Evolutionary conservation across 441 rosid species (phyloP).

Genomic region (California macrophylla): DNA sequence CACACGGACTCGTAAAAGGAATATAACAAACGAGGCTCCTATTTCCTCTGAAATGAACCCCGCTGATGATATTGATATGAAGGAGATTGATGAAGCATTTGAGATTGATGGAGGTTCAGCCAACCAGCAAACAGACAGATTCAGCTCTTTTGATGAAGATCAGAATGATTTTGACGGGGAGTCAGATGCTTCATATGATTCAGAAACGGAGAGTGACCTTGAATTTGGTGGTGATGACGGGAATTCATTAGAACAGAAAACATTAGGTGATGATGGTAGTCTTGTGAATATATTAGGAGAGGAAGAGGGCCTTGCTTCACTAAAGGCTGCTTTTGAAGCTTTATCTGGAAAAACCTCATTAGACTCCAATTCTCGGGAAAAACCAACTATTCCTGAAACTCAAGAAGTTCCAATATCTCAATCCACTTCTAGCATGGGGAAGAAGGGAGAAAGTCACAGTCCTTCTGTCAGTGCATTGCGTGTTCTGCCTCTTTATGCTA

Average conservation of each 20-base stretch:
- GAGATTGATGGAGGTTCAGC: conserved; percentile 28
- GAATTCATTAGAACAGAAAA: conserved; percentile 20
- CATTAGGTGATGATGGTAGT: conserved; percentile 25
- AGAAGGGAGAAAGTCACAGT: conserved; percentile 24
- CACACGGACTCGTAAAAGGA: conserved; percentile 23
- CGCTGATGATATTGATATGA: conserved; percentile 43
- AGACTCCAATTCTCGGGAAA: conserved; percentile 20
- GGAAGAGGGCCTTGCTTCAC: conserved; percentile 42
- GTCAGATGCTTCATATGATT: conserved; percentile 39
- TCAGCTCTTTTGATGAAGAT: conserved; percentile 47
- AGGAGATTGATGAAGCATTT: conserved; percentile 72
- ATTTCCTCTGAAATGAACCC: conserved; percentile 26
- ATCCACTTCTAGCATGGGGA: conserved; percentile 15
- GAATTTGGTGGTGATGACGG: conserved; percentile 37
- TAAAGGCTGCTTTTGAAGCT: conserved; percentile 66
- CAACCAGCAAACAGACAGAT: conserved; percentile 38
- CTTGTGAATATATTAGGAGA: conserved; percentile 27
- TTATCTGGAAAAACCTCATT: conserved; percentile 36
- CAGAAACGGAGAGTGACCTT: conserved; percentile 55
- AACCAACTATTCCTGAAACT: conserved; percentile 9
- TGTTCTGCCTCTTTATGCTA: conserved; percentile 87
- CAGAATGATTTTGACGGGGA: conserved; percentile 29
- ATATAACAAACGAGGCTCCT: conserved; percentile 23
- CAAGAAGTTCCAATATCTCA: conserved; percentile 24
- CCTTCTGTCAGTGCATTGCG: conserved; percentile 28